Evolutionary conservation across 2,329 filamentous ascomycete genomes (phyloP).

Genomic region (Davidsoniella virescens): DNA sequence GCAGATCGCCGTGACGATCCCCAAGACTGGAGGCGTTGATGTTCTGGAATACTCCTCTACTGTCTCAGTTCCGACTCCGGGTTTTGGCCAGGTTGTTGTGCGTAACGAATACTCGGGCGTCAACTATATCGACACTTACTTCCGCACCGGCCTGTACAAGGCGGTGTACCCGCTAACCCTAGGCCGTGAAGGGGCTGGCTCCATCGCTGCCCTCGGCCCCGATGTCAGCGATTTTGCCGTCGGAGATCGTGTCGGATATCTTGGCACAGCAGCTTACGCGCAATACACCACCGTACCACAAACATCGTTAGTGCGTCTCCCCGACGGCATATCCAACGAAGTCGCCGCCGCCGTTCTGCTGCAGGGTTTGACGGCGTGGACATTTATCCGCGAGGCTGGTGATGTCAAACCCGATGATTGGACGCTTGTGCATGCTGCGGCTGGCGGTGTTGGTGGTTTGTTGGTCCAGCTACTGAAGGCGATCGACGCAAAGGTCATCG

Average conservation of each 20-base stretch:
- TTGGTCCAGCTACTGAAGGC: slow-evolving; percentile 58
- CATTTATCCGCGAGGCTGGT: slow-evolving; percentile 60
- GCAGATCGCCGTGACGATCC: slow-evolving; percentile 47
- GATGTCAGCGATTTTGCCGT: slow-evolving; percentile 38
- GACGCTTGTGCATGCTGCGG: slow-evolving; percentile 72
- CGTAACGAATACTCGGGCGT: slow-evolving; percentile 45
- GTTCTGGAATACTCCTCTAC: slow-evolving; percentile 49
- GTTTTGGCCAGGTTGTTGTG: slow-evolving; percentile 42
- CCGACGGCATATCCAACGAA: slow-evolving; percentile 41
- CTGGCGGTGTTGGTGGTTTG: slow-evolving; percentile 63
- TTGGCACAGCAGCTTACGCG: slow-evolving; percentile 38
- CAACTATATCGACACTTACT: slow-evolving; percentile 56
- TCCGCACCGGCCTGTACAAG: slow-evolving; percentile 67
- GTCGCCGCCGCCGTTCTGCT: slow-evolving; percentile 54
- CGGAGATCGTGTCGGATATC: slow-evolving; percentile 58
- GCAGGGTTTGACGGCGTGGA: slow-evolving; percentile 70
- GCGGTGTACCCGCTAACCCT: slow-evolving; percentile 50
- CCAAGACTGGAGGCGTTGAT: slow-evolving; percentile 48
- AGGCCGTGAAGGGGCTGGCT: slow-evolving; percentile 65
- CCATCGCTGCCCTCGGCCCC: slow-evolving; percentile 44
- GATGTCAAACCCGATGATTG: slow-evolving; percentile 64
- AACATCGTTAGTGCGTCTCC: slow-evolving; percentile 43
- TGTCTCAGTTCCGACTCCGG: slow-evolving; percentile 31
- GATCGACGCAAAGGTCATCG: slow-evolving; percentile 64
- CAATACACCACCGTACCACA: slow-evolving; percentile 39